Conservation (phyloP, 805 yeast species). For the Candida tibetensis region DNA sequence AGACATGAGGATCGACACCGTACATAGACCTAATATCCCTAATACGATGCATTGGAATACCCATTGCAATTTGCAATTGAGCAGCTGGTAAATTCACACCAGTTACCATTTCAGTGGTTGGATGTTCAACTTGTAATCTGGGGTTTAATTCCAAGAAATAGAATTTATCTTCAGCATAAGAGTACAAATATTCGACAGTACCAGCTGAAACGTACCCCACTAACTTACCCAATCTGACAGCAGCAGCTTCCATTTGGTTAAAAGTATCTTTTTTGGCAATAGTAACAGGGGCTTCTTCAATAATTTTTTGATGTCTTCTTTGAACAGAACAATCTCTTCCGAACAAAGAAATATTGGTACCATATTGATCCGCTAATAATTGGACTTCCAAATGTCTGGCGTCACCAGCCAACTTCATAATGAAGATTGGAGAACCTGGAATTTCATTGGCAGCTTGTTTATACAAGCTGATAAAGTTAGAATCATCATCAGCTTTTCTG, state of each 20-base stretch:
- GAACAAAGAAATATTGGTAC: constrained; percentile 93
- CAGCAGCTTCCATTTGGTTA: constrained; percentile 91
- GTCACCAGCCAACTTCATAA: constrained; percentile 95
- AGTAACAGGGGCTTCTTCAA: constrained; percentile 99
- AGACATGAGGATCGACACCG: constrained; percentile 93
- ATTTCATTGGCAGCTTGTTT: constrained; percentile 96
- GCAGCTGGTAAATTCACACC: constrained; percentile 99
- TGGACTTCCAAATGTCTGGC: constrained; percentile 99
- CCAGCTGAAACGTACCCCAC: constrained; percentile 99
- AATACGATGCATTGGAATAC: constrained; percentile 94
- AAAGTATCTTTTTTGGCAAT: constrained; percentile 86
- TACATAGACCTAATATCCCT: constrained; percentile 88
- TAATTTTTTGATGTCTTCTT: constrained; percentile 98
- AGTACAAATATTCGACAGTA: constrained; percentile 95
- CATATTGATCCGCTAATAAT: constrained; percentile 95
- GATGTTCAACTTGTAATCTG: constrained; percentile 99
- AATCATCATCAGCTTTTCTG: constrained; percentile 87
- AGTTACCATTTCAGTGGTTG: constrained; percentile 98
- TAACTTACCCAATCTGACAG: constrained; percentile 91
- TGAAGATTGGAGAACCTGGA: constrained; percentile 98
- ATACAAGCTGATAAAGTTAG: constrained; percentile 71
- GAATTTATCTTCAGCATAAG: constrained; percentile 90
- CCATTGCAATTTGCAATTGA: constrained; percentile 98
- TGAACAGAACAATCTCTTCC: constrained; percentile 99
- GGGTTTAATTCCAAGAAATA: constrained; percentile 97